Base-by-base conservation (phyloP, 2,329 filamentous ascomycete species). In the Aspergillus puulaauensis region DNA sequence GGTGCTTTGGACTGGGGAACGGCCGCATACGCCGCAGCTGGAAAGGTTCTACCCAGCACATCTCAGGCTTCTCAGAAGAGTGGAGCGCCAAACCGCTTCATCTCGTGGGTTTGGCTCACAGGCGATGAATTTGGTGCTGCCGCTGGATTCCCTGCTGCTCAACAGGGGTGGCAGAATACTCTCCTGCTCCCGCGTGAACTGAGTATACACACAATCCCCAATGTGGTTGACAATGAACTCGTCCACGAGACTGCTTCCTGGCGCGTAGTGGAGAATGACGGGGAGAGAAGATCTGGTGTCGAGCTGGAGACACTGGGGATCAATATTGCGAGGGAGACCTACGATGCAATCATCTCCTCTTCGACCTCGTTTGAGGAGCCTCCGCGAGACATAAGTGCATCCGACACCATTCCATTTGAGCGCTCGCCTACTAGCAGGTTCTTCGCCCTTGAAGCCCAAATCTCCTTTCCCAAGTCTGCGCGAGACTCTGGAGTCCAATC, bases 51-150 rank as follows among this genome's bases (percentile, higher is more conserved):
- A 11, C 62, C 63, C 2, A 41, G 58, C 0, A 61, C 41, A 12
- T 64, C 60, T 15, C 49, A 58, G 15, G 54, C 62, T 5, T 57
- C 62, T 15, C n/a, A 17, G n/a, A 52, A 59, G 19, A 63, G 62
- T 39, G 57, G 60, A 27, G 63, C 61, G 1, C 58, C 62, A 0
- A 62, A 61, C 44, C 62, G 61, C 3, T 65, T 61, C 40, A 52
- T 65, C 43, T 48, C 62, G 2, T 64, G 56, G 21, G 21, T 60
- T 35, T 65, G 63, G 62, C 50, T 65, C 11, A 64, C 58, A 1
- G 62, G 61, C 21, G 60, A 64, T 33, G 35, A 53, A 9, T 65
- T 49, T 31, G 57, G 58, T 23, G 46, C 47, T 8, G 60, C 27
- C 0, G 47, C 56, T 14, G 58, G 50, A 3, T 65, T 63, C 55